Percentiles rank a stretch among this genome's conserved stretches.
phyloP scores from a whole-genome alignment of 192 early-diverging fungal species.

The Podila horticola region DNA sequence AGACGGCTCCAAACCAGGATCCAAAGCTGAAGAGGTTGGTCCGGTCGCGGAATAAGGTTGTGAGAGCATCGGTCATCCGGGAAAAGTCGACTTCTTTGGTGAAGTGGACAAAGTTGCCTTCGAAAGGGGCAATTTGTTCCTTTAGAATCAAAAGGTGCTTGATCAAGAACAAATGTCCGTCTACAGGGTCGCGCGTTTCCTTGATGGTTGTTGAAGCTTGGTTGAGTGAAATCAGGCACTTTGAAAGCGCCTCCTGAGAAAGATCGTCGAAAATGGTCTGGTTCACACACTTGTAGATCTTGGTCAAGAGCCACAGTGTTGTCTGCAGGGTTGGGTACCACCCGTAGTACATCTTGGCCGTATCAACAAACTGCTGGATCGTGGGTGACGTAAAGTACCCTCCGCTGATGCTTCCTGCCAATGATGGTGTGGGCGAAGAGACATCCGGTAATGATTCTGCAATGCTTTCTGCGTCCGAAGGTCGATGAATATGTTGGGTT shows the following conservation, averaged over 20 bases:
- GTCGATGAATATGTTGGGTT: slow-evolving; percentile 25
- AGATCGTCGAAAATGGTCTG: slow-evolving; percentile 85
- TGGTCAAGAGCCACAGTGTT: slow-evolving; percentile 83
- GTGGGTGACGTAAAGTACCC: slow-evolving; percentile 40
- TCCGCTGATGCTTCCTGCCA: slow-evolving; percentile 38
- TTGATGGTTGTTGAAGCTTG: slow-evolving; percentile 18
- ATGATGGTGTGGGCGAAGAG: slow-evolving; percentile 47
- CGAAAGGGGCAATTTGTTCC: slow-evolving; percentile 84
- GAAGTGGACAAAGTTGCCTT: slow-evolving; percentile 76
- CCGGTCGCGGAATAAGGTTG: slow-evolving; percentile 32
- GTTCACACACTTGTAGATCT: slow-evolving; percentile 80
- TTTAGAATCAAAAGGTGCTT: slow-evolving; percentile 88
- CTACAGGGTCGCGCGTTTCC: slow-evolving; percentile 60
- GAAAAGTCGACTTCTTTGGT: slow-evolving; percentile 78
- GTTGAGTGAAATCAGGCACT: slow-evolving; percentile 70
- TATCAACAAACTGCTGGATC: slow-evolving; percentile 43
- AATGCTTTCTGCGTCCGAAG: slow-evolving; percentile 36
- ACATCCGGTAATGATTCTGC: slow-evolving; percentile 43
- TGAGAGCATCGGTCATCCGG: slow-evolving; percentile 61
- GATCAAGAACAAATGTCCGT: slow-evolving; percentile 85
- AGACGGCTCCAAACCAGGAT: slow-evolving; percentile 45
- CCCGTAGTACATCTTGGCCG: slow-evolving; percentile 55
- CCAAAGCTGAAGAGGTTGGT: slow-evolving; percentile 49
- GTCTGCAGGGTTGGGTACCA: slow-evolving; percentile 88
- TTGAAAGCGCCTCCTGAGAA: slow-evolving; percentile 83